Percentiles rank a stretch among this genome's conserved stretches.
Conservation (phyloP, 805 yeast species). For the Debaryomyces tyrocola region DNA sequence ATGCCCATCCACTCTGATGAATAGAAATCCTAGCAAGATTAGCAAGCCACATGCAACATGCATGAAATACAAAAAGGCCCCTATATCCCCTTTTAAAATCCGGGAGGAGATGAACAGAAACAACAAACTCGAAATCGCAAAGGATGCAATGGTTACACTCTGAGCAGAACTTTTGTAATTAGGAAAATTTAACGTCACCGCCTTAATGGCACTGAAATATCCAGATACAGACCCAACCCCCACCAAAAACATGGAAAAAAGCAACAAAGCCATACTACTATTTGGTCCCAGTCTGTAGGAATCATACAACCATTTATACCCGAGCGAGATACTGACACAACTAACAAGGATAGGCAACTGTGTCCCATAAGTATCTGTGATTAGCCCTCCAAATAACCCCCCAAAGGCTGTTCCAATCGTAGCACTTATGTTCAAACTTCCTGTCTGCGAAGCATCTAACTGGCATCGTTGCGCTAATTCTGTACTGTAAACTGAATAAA, state of each 20-base stretch:
- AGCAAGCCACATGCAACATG: slow-evolving; percentile 21
- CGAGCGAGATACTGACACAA: slow-evolving; percentile 20
- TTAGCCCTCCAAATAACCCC: slow-evolving; percentile 31
- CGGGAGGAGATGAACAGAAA: slow-evolving; percentile 21
- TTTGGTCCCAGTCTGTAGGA: slow-evolving; percentile 19
- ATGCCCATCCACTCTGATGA: slow-evolving; percentile 30
- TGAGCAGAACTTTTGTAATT: slow-evolving; percentile 34
- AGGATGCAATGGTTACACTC: slow-evolving; percentile 35
- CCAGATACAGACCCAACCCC: slow-evolving; percentile 36
- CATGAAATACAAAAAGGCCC: slow-evolving; percentile 22
- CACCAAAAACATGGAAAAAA: slow-evolving; percentile 27
- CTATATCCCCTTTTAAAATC: slow-evolving; percentile 21
- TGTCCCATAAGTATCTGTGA: slow-evolving; percentile 34
- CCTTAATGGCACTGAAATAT: slow-evolving; percentile 34
- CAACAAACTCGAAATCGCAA: slow-evolving; percentile 33
- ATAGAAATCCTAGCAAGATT: slow-evolving; percentile 28
- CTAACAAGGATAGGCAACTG: slow-evolving; percentile 32
- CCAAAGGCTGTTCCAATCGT: slow-evolving; percentile 34
- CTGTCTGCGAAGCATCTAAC: slow-evolving; percentile 25
- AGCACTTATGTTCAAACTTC: slow-evolving; percentile 30
- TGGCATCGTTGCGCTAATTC: slow-evolving; percentile 31
- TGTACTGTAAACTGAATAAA: slow-evolving; percentile 32
- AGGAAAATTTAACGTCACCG: slow-evolving; percentile 33
- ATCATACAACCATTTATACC: slow-evolving; percentile 27
- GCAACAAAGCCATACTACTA: slow-evolving; percentile 13